phyloP scores from a whole-genome alignment of 2,329 filamentous ascomycete species.

The Hirsutella thompsonii region DNA sequence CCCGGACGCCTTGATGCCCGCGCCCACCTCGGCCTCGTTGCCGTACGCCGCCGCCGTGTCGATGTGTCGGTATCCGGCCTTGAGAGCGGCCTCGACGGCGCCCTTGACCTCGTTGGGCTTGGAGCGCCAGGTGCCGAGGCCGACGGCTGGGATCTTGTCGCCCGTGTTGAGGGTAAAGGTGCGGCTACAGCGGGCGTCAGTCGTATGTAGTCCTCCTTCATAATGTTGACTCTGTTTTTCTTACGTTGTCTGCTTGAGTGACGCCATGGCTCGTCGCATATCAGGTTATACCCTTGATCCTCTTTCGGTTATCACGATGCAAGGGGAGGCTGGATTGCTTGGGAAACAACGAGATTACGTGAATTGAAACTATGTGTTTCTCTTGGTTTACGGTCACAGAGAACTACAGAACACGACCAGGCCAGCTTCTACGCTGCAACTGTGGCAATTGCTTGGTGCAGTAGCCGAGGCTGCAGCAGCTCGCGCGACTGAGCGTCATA shows the following conservation, averaged over 20 bases:
- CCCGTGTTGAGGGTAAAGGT: constrained; percentile 63
- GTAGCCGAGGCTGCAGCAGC: no score
- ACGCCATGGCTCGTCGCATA: constrained; percentile 1
- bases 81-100: constrained; percentile 59
- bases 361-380: no score
- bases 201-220: neutral
- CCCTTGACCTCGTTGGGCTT: constrained; percentile 52
- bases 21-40: constrained; percentile 59
- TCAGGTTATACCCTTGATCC: no score
- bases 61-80: constrained; percentile 60
- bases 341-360: no score
- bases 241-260: constrained; percentile 4
- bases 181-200: constrained; percentile 4
- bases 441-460: no score
- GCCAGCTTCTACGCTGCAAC: no score
- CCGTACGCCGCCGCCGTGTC: constrained; percentile 67
- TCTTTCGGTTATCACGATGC: no score
- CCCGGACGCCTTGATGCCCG: constrained; percentile 49
- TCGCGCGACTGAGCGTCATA: no score
- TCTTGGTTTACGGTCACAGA: no score
- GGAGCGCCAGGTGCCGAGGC: constrained; percentile 72
- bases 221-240: neutral
- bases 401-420: no score
- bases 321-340: no score
- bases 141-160: constrained; percentile 64